Conservation (phyloP, 495 filamentous ascomycete genomes). For the Aspergillus sclerotiicarbonarius region DNA sequence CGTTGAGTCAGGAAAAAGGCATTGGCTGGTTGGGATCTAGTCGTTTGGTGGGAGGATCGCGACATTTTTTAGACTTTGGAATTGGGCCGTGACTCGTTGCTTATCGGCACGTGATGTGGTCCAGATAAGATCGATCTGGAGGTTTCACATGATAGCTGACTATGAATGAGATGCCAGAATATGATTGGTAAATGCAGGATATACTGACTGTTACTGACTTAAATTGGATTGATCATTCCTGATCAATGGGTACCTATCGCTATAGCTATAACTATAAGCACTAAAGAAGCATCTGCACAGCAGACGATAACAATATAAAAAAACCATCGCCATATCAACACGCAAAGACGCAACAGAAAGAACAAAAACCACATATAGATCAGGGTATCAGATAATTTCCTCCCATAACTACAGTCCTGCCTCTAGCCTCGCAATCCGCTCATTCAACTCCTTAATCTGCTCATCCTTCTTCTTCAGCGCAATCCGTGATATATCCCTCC, state of each 20-base stretch:
- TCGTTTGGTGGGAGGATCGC: neutral
- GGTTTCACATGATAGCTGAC: neutral
- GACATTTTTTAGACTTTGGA: slow-evolving; percentile 9
- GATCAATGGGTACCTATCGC: neutral
- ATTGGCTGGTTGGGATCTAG: slow-evolving; percentile 3
- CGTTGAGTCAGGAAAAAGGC: neutral
- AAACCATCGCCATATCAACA: neutral
- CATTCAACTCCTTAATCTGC: slow-evolving; percentile 56
- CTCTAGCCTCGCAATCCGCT: slow-evolving; percentile 55
- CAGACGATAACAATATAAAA: neutral
- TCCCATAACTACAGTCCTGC: slow-evolving; percentile 17
- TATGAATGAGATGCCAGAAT: neutral
- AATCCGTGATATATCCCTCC: slow-evolving; percentile 60
- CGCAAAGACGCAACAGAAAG: neutral
- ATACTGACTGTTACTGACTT: too few relatives aligned
- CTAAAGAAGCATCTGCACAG: neutral
- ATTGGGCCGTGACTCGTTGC: neutral
- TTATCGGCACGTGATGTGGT: slow-evolving; percentile 22
- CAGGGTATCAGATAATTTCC: neutral
- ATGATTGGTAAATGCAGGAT: too few relatives aligned
- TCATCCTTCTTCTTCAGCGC: slow-evolving; percentile 61
- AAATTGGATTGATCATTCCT: neutral
- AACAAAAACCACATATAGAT: neutral
- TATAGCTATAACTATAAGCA: neutral
- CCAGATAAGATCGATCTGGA: slow-evolving; percentile 8